These are phyloP conservation scores for Bjerkandera adusta DNA, from an alignment of 1,284 basidiomycete species.

Conservation along the genomic window DNA sequence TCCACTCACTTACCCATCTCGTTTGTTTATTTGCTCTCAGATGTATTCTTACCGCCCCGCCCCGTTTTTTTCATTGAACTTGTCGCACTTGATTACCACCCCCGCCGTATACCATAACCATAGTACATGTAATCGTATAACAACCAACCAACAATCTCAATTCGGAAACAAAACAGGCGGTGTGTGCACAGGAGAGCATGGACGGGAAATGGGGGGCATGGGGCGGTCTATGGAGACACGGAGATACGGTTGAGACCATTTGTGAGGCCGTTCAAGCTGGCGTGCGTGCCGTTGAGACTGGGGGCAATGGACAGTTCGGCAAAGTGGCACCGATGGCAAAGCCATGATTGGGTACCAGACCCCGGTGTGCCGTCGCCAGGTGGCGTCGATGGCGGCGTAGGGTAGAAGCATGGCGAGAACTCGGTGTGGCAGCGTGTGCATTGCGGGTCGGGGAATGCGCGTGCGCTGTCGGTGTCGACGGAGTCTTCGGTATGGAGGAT, in stretches of 20 bases:
- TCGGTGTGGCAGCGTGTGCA: slow-evolving; percentile 37
- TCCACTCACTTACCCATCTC: slow-evolving; percentile 27
- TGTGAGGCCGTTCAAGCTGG: background rate
- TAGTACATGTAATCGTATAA: slow-evolving; percentile 37
- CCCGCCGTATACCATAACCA: slow-evolving; percentile 31
- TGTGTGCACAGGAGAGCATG: too few species aligned
- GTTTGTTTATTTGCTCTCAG: slow-evolving; percentile 23
- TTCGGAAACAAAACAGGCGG: slow-evolving; percentile 3
- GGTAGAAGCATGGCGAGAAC: slow-evolving; percentile 41
- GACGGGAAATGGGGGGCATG: too few species aligned
- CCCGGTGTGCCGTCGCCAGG: slow-evolving; percentile 14
- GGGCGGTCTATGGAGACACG: too few species aligned
- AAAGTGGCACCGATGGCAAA: slow-evolving; percentile 61
- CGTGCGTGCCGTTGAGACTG: background rate
- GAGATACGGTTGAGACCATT: too few species aligned
- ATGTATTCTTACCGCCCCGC: slow-evolving; percentile 8
- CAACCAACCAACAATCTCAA: slow-evolving; percentile 10
- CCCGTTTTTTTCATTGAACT: slow-evolving; percentile 28
- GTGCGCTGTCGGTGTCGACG: slow-evolving; percentile 14
- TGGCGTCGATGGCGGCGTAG: slow-evolving; percentile 19
- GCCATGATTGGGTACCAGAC: slow-evolving; percentile 30
- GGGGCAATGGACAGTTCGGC: slow-evolving; percentile 6
- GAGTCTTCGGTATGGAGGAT: slow-evolving; percentile 40
- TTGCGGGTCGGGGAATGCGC: slow-evolving; percentile 24
- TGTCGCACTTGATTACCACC: slow-evolving; percentile 27